Evolutionary conservation across 352 stramenopile species (phyloP).

Genomic region (Pythium angustatum): DNA sequence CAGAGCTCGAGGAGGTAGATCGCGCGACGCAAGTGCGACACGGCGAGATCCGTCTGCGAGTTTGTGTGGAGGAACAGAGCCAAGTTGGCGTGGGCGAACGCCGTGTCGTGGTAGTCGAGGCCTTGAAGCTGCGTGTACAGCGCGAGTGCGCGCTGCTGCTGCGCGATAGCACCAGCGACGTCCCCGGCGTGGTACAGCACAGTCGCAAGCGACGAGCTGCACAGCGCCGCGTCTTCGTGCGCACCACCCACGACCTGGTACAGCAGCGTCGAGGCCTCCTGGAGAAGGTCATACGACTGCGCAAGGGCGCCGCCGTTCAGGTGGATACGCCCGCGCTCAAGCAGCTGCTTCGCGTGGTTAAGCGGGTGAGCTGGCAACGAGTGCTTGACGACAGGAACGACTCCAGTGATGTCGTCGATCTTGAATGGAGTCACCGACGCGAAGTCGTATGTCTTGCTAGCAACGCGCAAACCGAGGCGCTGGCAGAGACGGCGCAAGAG

Average conservation of each 20-base stretch:
- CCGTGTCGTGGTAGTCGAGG: constrained; percentile 92
- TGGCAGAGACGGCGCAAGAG: constrained; percentile 94
- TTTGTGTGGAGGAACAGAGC: constrained; percentile 91
- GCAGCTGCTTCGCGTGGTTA: constrained; percentile 73
- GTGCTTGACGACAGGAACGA: constrained; percentile 95
- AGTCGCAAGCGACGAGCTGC: constrained; percentile 90
- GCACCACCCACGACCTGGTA: constrained; percentile 93
- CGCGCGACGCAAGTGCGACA: constrained; percentile 89
- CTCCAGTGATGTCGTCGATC: constrained; percentile 90
- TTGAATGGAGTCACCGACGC: constrained; percentile 73
- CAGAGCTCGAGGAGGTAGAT: constrained; percentile 95
- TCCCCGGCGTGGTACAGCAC: constrained; percentile 93
- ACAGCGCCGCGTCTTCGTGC: constrained; percentile 92
- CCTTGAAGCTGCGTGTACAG: constrained; percentile 91
- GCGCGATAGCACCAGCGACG: constrained; percentile 81
- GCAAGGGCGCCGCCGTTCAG: constrained; percentile 74
- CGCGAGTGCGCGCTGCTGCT: constrained; percentile 90
- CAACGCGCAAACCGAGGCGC: constrained; percentile 89
- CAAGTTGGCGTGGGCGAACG: constrained; percentile 90
- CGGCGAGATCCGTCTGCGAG: constrained; percentile 79
- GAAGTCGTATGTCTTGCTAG: constrained; percentile 90
- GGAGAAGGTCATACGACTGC: constrained; percentile 81
- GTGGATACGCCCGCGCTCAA: constrained; percentile 88
- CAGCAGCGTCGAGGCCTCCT: constrained; percentile 91
- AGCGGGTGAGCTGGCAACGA: constrained; percentile 80